Percentiles rank a stretch among this genome's conserved stretches.
phyloP scores from a whole-genome alignment of 2,329 filamentous ascomycete genomes.

The Cladosporium halotolerans region DNA sequence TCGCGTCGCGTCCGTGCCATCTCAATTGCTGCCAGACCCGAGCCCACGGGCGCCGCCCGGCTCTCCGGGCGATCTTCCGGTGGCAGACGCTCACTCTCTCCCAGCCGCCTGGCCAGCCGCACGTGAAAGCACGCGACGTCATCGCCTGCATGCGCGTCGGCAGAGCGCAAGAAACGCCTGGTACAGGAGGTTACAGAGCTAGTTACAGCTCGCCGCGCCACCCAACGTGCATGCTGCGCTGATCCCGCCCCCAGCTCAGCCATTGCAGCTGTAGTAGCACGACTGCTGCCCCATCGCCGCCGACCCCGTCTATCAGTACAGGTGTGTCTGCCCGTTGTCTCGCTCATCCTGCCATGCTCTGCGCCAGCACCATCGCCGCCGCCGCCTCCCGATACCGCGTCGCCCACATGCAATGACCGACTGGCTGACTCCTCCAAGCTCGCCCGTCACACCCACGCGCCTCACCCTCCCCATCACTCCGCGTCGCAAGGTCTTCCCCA shows the following conservation, averaged over 20 bases:
- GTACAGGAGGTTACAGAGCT: too few species aligned
- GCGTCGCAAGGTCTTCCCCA: constrained; percentile 7
- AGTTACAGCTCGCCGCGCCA: too few species aligned
- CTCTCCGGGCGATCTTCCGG: too few species aligned
- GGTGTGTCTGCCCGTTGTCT: neutral
- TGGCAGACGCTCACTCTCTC: too few species aligned
- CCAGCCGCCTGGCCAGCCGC: too few species aligned
- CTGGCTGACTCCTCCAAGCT: constrained; percentile 4
- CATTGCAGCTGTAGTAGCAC: neutral
- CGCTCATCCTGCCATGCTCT: neutral
- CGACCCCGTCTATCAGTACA: neutral
- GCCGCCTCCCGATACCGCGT: neutral
- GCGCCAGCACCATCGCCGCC: neutral
- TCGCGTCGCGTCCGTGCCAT: too few species aligned
- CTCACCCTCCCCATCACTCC: neutral
- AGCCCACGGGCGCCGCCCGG: too few species aligned
- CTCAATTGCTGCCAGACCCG: too few species aligned
- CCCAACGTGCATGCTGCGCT: neutral
- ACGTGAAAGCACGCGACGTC: too few species aligned
- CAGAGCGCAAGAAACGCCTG: too few species aligned
- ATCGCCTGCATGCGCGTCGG: too few species aligned
- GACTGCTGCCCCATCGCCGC: neutral
- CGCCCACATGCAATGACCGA: constrained; percentile 1
- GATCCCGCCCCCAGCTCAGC: constrained; percentile 1
- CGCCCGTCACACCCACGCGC: constrained; percentile 4